phyloP scores from a whole-genome alignment of 2,329 filamentous ascomycete genomes.

The Bisporella sp. region DNA sequence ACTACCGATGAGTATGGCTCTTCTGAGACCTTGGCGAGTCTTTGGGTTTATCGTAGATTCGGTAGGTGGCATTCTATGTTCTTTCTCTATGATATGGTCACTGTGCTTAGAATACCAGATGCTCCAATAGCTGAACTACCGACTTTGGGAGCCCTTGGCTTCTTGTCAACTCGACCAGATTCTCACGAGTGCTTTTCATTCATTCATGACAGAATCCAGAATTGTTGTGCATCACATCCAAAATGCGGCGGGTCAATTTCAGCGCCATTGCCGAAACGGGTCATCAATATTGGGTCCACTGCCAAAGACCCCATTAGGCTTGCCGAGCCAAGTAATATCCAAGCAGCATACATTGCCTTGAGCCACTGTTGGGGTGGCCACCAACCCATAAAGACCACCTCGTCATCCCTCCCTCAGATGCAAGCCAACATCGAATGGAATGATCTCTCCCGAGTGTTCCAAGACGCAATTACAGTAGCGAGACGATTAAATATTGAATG shows the following conservation, averaged over 20 bases:
- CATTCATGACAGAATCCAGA: too few species aligned
- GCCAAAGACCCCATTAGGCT: conserved; percentile 2
- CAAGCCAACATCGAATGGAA: conserved; percentile 3
- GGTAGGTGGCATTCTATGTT: too few species aligned
- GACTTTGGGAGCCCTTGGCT: too few species aligned
- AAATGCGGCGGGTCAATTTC: not conserved
- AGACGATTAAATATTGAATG: conserved; percentile 19
- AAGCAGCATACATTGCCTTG: conserved; percentile 5
- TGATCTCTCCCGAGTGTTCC: conserved; percentile 11
- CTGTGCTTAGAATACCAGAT: too few species aligned
- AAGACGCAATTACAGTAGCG: conserved; percentile 21
- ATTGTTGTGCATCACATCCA: too few species aligned
- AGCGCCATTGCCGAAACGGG: conserved; percentile 4
- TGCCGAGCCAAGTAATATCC: conserved; percentile 1
- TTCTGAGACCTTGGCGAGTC: too few species aligned
- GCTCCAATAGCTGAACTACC: too few species aligned
- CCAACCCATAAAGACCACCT: conserved; percentile 5
- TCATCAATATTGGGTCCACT: conserved; percentile 3
- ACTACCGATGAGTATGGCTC: too few species aligned
- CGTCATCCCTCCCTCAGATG: not conserved
- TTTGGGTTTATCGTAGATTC: too few species aligned
- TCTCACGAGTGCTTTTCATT: too few species aligned
- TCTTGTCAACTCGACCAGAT: too few species aligned
- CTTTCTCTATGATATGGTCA: too few species aligned
- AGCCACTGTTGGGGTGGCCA: conserved; percentile 7